Evolutionary conservation across 2,329 filamentous ascomycete genomes (phyloP).

Genomic region (Alternaria sp.): DNA sequence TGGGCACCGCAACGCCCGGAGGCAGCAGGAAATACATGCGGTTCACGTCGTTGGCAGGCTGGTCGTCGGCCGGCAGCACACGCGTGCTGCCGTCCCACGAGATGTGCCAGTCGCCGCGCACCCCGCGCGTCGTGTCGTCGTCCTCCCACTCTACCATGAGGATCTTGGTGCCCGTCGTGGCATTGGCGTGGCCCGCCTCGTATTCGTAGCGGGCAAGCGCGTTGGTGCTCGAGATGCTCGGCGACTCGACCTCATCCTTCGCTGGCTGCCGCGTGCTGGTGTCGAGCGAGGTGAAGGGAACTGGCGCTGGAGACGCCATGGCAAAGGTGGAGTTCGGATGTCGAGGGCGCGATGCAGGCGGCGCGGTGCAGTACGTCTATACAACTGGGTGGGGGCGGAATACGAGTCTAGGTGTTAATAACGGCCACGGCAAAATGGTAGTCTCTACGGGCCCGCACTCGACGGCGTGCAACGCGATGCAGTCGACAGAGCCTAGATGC

Average conservation of each 20-base stretch:
- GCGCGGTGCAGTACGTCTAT: constrained; percentile 35
- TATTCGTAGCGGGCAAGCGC: constrained; percentile 89
- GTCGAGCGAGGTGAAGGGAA: constrained; percentile 52
- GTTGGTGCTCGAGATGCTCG: constrained; percentile 57
- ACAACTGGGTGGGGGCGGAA: constrained; percentile 41
- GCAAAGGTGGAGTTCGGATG: constrained; percentile 27
- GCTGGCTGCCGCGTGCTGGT: constrained; percentile 40
- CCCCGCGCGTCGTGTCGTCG: constrained; percentile 56
- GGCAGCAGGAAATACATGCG: constrained; percentile 83
- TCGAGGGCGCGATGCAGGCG: constrained; percentile 35
- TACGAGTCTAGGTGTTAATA: constrained; percentile 38
- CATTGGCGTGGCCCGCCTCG: constrained; percentile 72
- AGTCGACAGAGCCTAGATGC: constrained; percentile 20
- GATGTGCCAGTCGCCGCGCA: constrained; percentile 72
- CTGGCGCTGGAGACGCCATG: constrained; percentile 45
- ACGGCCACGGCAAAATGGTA: constrained; percentile 39
- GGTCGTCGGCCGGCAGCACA: constrained; percentile 70
- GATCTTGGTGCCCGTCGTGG: constrained; percentile 79
- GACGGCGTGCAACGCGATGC: constrained; percentile 31
- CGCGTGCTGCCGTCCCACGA: constrained; percentile 83
- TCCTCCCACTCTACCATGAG: constrained; percentile 93
- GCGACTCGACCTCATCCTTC: constrained; percentile 53
- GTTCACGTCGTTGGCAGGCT: constrained; percentile 57
- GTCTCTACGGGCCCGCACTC: constrained; percentile 36
- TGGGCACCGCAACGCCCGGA: constrained; percentile 72